These are phyloP conservation scores for Colletotrichum tamarilloi DNA, from an alignment of 2,329 filamentous ascomycete species.

Conservation along the genomic window DNA sequence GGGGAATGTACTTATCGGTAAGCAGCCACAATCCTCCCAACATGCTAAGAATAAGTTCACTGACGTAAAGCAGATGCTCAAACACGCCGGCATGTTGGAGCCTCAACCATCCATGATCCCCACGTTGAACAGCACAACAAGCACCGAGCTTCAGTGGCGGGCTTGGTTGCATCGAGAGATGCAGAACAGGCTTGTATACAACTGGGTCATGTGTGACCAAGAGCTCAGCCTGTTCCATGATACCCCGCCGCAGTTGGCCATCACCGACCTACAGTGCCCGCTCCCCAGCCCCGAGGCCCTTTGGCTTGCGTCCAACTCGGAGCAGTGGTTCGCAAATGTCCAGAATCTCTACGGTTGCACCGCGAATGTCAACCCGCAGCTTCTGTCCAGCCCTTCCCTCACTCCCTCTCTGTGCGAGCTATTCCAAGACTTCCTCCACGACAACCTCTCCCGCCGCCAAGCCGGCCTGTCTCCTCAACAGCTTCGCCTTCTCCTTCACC, in stretches of 20 bases:
- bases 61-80: conserved; percentile 65
- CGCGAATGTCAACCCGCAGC: conserved; percentile 61
- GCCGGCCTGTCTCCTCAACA: conserved; percentile 61
- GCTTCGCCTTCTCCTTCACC: conserved; percentile 75
- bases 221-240: conserved; percentile 77
- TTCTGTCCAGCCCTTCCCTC: conserved; percentile 60
- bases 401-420: conserved; percentile 72
- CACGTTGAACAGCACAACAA: conserved; percentile 54
- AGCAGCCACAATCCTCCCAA: conserved; percentile 40
- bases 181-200: conserved; percentile 76
- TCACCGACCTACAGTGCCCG: conserved; percentile 73
- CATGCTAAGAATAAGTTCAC: neutral
- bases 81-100: conserved; percentile 75
- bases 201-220: conserved; percentile 80
- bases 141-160: conserved; percentile 66
- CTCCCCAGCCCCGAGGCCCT: conserved; percentile 71
- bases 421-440: conserved; percentile 75
- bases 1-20: conserved; percentile 77
- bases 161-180: conserved; percentile 74
- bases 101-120: conserved; percentile 57
- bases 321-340: conserved; percentile 69
- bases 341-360: conserved; percentile 68
- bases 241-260: conserved; percentile 69
- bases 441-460: conserved; percentile 66
- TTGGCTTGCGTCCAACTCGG: conserved; percentile 69